Conservation (phyloP, 176 grass and related monocot species). For the Aegilops speltoides region DNA sequence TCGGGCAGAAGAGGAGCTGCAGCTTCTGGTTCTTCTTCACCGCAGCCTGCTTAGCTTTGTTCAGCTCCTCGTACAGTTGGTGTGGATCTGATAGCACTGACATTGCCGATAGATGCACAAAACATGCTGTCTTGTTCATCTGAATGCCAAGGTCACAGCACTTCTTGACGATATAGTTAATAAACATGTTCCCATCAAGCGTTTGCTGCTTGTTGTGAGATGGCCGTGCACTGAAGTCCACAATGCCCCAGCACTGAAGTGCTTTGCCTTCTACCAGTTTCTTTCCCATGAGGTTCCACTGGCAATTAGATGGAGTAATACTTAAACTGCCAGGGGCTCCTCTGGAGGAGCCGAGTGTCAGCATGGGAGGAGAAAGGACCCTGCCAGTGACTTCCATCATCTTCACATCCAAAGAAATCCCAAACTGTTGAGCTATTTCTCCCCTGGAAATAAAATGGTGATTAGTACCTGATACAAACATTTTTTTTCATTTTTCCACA, state of each 20-base stretch:
- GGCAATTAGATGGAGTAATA: constrained; percentile 20
- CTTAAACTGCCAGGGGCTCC: constrained; percentile 8
- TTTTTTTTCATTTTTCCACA: not conserved
- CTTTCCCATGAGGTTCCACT: constrained; percentile 51
- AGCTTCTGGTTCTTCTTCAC: constrained; percentile 22
- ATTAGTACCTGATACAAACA: constrained; percentile 12
- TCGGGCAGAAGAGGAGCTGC: constrained; percentile 64
- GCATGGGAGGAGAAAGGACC: constrained; percentile 43
- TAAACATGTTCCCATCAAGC: constrained; percentile 21
- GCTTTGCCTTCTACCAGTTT: constrained; percentile 34
- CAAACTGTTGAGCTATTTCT: constrained; percentile 45
- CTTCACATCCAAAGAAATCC: constrained; percentile 41
- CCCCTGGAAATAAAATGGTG: constrained; percentile 43
- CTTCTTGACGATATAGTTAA: constrained; percentile 31
- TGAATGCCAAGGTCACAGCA: constrained; percentile 44
- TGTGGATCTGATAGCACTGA: constrained; percentile 24
- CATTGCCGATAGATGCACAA: constrained; percentile 28
- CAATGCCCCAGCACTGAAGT: constrained; percentile 47
- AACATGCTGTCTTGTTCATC: constrained; percentile 31
- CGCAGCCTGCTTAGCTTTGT: constrained; percentile 40
- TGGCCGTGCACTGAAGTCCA: constrained; percentile 46
- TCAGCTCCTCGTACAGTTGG: constrained; percentile 35
- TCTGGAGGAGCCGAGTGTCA: constrained; percentile 29
- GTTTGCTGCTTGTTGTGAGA: not conserved
- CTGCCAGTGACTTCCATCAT: constrained; percentile 59